These are phyloP conservation scores for Zymoseptoria brevis DNA, from an alignment of 2,329 filamentous ascomycete species.

Conservation along the genomic window DNA sequence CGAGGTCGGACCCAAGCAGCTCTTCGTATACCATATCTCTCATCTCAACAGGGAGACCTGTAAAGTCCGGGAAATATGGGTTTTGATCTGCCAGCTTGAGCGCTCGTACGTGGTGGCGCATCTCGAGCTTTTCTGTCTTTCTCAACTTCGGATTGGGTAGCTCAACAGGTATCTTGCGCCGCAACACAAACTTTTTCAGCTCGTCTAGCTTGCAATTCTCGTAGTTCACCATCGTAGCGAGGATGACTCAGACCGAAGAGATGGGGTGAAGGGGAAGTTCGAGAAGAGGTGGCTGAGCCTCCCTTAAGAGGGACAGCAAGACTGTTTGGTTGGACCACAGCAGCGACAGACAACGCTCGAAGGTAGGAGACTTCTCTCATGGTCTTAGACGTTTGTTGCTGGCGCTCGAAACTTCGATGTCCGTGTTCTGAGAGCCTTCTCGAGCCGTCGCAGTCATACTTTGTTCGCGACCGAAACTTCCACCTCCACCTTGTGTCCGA, in stretches of 20 bases:
- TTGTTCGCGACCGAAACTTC: slow-evolving; percentile 4
- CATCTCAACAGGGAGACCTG: neutral
- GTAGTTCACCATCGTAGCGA: neutral
- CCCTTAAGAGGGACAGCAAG: neutral
- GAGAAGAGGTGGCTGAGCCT: neutral
- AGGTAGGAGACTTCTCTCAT: neutral
- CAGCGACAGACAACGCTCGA: neutral
- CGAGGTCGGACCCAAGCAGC: neutral
- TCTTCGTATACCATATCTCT: neutral
- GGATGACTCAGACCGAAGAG: neutral
- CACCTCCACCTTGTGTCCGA: slow-evolving; percentile 36
- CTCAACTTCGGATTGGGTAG: neutral
- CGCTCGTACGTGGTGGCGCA: neutral
- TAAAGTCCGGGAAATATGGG: neutral
- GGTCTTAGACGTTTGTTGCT: neutral
- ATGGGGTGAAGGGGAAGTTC: neutral
- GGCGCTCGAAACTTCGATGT: neutral
- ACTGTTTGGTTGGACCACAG: neutral
- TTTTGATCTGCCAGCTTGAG: neutral
- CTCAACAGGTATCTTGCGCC: neutral
- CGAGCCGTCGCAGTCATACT: neutral
- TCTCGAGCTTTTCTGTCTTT: neutral
- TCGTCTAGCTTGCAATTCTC: neutral
- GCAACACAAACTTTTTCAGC: neutral
- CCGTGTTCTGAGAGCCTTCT: neutral